Base-by-base conservation (phyloP, 2,329 filamentous ascomycete genomes). In the Aspergillus versicolor region DNA sequence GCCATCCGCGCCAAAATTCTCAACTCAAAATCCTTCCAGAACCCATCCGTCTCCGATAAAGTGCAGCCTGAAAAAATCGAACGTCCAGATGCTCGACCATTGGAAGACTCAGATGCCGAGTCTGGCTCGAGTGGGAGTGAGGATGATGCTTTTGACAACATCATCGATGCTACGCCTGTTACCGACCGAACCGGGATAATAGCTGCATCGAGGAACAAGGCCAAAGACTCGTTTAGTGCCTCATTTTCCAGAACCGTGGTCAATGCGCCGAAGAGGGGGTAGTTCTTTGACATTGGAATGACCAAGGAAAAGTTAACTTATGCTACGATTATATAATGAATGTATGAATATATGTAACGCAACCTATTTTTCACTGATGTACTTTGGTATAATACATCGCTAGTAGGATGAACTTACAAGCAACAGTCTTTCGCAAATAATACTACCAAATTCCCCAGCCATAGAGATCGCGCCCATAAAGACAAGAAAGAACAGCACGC, bases 1-100 rank as follows among this genome's bases (percentile, higher is more conserved):
- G 92, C 96, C 68, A 88, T 99, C 52, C 85, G 94, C 48, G 86
- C 89, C 54, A 90, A 91, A 65, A 91, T 97, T n/a, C 83, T 99
- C 2, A 89, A 88, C 6, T 96, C 93, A 6, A 97, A 93, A 70
- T 86, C 92, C 0, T 99, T 99, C 68, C 79, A 88, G 42, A 90
- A 90, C 63, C 71, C 74, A 15, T 64, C 67, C 17, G 60, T 64
- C 22, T 76, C 82, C 9, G 59, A 76, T 61, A 87, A 87, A 63
- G 82, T 82, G 56, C 69, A 71, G 32, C 85, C 83, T 0, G 82
- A 87, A 65, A 84, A 81, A n/a, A 87, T 91, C 59, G 73, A 84
- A 8, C 80, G 82, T 37, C 84, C 85, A 1, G 81, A 84, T 57
- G 75, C 74, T 15, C 66, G 81, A 34, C 65, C 70, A 9, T 80